Evolutionary conservation across 2,329 filamentous ascomycete species (phyloP).

Genomic region (Elsinoe ampelina): DNA sequence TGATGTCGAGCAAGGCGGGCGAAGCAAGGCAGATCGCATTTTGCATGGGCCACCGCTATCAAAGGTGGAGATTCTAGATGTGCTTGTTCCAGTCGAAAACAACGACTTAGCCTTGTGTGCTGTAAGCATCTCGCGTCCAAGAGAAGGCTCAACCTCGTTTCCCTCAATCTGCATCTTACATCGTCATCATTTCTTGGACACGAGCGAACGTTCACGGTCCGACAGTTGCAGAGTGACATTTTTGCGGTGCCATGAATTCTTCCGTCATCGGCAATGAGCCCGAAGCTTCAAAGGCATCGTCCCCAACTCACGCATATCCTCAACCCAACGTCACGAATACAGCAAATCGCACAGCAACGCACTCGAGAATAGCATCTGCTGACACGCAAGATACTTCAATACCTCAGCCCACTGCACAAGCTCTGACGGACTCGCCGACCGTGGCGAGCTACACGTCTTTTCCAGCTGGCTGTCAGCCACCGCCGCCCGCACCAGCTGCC

Average conservation of each 20-base stretch:
- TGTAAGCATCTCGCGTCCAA: background rate
- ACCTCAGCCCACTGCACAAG: background rate
- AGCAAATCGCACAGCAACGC: background rate
- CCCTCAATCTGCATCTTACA: background rate
- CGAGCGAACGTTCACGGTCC: background rate
- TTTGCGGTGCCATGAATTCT: conserved; percentile 7
- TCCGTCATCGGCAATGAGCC: conserved; percentile 9
- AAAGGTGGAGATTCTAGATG: background rate
- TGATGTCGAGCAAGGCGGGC: background rate
- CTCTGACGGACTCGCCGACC: conserved; percentile 1
- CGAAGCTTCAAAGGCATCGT: background rate
- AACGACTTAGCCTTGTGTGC: background rate
- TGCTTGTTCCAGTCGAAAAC: background rate
- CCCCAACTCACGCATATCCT: background rate
- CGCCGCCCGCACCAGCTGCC: background rate
- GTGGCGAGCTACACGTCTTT: conserved; percentile 10
- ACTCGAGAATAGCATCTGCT: background rate
- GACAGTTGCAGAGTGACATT: background rate
- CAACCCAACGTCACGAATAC: background rate
- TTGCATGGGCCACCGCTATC: background rate
- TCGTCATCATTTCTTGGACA: background rate
- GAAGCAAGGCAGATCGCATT: background rate
- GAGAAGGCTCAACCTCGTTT: background rate
- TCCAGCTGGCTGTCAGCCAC: conserved; percentile 11
- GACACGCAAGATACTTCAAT: background rate